Evolutionary conservation across 2,329 filamentous ascomycete species (phyloP), one percentile per base, ranked within the genome.

Genomic region (Fusarium liriodendri): DNA sequence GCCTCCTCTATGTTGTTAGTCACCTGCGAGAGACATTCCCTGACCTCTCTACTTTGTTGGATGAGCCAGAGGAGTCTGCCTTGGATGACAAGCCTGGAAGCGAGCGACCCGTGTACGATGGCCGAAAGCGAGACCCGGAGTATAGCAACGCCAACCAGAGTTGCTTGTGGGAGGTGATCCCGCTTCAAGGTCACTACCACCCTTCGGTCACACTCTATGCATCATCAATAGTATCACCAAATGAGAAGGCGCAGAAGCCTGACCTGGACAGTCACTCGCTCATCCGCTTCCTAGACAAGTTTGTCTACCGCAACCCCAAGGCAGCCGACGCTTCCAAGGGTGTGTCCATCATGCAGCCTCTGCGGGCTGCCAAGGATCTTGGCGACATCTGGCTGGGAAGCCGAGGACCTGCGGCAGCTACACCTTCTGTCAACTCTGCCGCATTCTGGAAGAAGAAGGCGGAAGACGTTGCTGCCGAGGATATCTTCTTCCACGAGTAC

Each of bases 401-500:
- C 80, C 91, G 86, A 72, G 80, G 82, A 35, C 76, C 84, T 18
- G 83, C 82, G 18, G 77, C 80, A 55, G 70, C 81, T 66, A 76
- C 81, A 62, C 76, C 81, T 10, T 81, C 84, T 7, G 88, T 99
- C 82, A 99, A 99, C 83, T 93, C 93, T 1, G 93, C 97, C 72
- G 87, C 90, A 4, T 99, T 99, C 87, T 98, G 95, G 94, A 92
- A 92, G 79, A 95, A 94, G 89, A 95, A 95, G 85, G 88, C 89
- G n/a, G 92, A 95, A 73, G 92, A 98, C 63, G 93, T 99, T 52
- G 92, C 93, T 4, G 94, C 92, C 1, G 95, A 99, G 75, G 97
- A 99, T 80, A 94, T 95, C 42, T 99, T 99, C 90, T 99, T 99
- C 90, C 97, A 99, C 83, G 92, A 95, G 75, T 99, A 99, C 89